Conservation (phyloP, 164 flowering plant species). For the Sedum album region DNA sequence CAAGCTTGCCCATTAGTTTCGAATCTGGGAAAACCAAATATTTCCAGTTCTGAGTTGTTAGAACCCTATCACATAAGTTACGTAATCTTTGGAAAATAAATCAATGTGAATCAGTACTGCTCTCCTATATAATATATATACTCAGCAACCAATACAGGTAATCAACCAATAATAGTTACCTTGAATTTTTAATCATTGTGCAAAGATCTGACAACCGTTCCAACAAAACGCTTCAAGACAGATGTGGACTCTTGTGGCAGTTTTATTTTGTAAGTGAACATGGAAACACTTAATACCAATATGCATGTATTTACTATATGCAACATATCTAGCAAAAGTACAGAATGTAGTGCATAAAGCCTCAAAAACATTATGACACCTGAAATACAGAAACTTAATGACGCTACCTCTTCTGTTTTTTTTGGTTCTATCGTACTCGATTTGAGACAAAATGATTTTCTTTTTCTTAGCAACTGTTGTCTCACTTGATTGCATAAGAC, state of each 20-base stretch:
- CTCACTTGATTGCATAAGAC: slow-evolving; percentile 90
- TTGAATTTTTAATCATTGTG: slow-evolving; percentile 87
- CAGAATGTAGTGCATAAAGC: neutral
- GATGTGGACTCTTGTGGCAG: slow-evolving; percentile 64
- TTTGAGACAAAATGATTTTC: slow-evolving; percentile 73
- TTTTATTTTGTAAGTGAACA: neutral
- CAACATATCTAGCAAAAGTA: too few relatives aligned
- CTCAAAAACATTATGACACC: neutral
- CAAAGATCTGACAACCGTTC: slow-evolving; percentile 89
- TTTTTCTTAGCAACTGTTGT: slow-evolving; percentile 82
- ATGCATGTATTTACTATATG: too few relatives aligned
- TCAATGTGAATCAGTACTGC: neutral
- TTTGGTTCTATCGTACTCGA: slow-evolving; percentile 77
- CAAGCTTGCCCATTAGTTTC: too few relatives aligned
- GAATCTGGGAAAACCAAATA: too few relatives aligned
- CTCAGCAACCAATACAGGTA: too few relatives aligned
- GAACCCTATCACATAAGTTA: too few relatives aligned
- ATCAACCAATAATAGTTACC: slow-evolving; percentile 30
- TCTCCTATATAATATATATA: neutral
- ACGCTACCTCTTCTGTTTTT: slow-evolving; percentile 74
- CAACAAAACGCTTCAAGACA: slow-evolving; percentile 70
- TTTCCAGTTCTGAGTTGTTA: too few relatives aligned
- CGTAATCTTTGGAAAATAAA: too few relatives aligned
- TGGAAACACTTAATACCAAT: neutral
- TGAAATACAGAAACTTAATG: too few relatives aligned